A percentile compares a stretch with the other conserved stretches of the same genome.
phyloP scores from a whole-genome alignment of 2,329 filamentous ascomycete genomes.

The Trichoderma sp. region DNA sequence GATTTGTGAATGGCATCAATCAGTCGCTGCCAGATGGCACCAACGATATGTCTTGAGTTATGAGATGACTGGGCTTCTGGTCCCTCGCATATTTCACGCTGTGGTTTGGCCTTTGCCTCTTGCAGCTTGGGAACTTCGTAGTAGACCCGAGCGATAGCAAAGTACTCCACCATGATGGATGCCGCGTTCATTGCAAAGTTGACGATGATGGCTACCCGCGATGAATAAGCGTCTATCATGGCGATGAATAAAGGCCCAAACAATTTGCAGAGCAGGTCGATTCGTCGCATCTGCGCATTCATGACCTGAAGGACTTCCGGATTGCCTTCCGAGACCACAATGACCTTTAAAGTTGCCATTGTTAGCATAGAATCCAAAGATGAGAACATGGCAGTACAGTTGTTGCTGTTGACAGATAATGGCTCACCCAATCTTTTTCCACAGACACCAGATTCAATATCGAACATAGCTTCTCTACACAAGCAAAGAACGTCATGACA shows the following conservation, averaged over 20 bases:
- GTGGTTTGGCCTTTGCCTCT: conserved; percentile 27
- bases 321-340: conserved; percentile 32
- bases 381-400: background rate
- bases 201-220: conserved; percentile 49
- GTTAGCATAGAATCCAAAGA: background rate
- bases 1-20: background rate
- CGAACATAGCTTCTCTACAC: conserved; percentile 67
- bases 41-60: background rate
- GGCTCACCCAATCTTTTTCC: conserved; percentile 67
- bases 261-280: conserved; percentile 62
- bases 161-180: conserved; percentile 55
- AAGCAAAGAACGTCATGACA: conserved; percentile 51
- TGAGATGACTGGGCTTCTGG: background rate
- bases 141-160: conserved; percentile 47
- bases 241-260: conserved; percentile 58
- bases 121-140: conserved; percentile 34
- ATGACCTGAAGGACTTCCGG: conserved; percentile 36
- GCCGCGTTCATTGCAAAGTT: conserved; percentile 52
- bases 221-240: conserved; percentile 52
- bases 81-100: background rate
- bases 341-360: conserved; percentile 29
- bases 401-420: background rate
- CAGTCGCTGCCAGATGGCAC: background rate
- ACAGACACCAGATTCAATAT: conserved; percentile 68
- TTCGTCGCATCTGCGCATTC: conserved; percentile 63